phyloP scores from a whole-genome alignment of 352 stramenopile genomes.

The Phytophthora palmivora region DNA sequence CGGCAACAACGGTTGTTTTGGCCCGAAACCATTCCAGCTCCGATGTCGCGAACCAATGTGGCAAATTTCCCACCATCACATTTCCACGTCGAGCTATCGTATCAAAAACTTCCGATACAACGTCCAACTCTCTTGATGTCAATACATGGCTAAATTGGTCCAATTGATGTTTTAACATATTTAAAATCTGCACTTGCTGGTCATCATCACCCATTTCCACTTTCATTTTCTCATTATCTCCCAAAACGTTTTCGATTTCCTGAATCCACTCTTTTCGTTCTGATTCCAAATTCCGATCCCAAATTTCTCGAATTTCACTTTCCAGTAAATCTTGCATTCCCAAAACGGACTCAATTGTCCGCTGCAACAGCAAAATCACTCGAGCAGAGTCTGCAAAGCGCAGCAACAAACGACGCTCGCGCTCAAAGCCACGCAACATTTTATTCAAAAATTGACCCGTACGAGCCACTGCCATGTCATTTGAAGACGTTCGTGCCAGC shows the following conservation, averaged over 20 bases:
- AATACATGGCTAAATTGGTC: constrained; percentile 19
- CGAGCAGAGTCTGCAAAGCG: constrained; percentile 24
- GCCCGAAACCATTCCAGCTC: constrained; percentile 26
- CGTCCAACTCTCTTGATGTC: constrained; percentile 19
- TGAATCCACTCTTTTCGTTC: constrained; percentile 16
- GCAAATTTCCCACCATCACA: constrained; percentile 16
- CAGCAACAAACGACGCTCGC: constrained; percentile 26
- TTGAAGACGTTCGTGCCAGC: neutral
- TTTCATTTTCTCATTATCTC: constrained; percentile 12
- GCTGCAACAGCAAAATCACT: constrained; percentile 25
- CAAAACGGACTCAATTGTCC: constrained; percentile 14
- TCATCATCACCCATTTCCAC: constrained; percentile 20
- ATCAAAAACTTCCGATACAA: constrained; percentile 26
- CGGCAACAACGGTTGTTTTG: constrained; percentile 4
- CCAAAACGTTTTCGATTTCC: constrained; percentile 23
- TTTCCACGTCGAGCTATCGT: constrained; percentile 10
- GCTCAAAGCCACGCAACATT: constrained; percentile 17
- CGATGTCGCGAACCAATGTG: constrained; percentile 25
- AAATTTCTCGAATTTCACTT: constrained; percentile 3
- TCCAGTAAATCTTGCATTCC: constrained; percentile 7
- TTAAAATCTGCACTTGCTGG: constrained; percentile 30
- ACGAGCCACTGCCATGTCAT: constrained; percentile 13
- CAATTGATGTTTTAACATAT: constrained; percentile 25
- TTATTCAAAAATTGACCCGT: constrained; percentile 20
- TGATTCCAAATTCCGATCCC: constrained; percentile 13